These are phyloP conservation scores for Fusarium nygamai DNA, from an alignment of 2,329 filamentous ascomycete species.

Conservation along the genomic window DNA sequence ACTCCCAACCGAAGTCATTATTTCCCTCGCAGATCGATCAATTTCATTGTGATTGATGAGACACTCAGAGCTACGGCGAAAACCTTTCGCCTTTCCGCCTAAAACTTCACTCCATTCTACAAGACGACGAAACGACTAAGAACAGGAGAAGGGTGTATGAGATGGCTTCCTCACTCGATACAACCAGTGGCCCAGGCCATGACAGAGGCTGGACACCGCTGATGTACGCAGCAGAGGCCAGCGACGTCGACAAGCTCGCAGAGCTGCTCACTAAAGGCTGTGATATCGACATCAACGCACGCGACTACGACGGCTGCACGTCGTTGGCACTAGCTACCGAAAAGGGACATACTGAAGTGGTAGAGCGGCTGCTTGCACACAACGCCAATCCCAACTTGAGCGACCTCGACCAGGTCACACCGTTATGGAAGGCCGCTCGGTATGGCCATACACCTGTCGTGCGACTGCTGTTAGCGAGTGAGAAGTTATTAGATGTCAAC, in stretches of 20 bases:
- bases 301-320: background rate
- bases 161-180: background rate
- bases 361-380: background rate
- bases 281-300: background rate
- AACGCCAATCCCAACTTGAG: background rate
- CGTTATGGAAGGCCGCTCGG: background rate
- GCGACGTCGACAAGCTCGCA: background rate
- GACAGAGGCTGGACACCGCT: background rate
- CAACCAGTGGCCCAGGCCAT: background rate
- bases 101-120: background rate
- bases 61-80: no score
- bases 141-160: background rate
- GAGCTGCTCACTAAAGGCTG: accelerated
- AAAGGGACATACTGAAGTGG: background rate
- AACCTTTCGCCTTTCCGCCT: background rate
- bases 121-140: background rate
- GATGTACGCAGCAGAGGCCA: background rate
- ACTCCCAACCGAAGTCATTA: no score
- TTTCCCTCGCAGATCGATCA: no score
- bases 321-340: background rate
- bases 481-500: background rate
- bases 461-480: background rate
- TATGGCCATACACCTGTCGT: background rate
- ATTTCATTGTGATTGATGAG: no score
- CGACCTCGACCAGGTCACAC: background rate